Percentiles rank a stretch among this genome's conserved stretches.
These are phyloP conservation scores for Pseudocercospora vitis DNA, from an alignment of 2,329 filamentous ascomycete genomes.

Conservation along the genomic window DNA sequence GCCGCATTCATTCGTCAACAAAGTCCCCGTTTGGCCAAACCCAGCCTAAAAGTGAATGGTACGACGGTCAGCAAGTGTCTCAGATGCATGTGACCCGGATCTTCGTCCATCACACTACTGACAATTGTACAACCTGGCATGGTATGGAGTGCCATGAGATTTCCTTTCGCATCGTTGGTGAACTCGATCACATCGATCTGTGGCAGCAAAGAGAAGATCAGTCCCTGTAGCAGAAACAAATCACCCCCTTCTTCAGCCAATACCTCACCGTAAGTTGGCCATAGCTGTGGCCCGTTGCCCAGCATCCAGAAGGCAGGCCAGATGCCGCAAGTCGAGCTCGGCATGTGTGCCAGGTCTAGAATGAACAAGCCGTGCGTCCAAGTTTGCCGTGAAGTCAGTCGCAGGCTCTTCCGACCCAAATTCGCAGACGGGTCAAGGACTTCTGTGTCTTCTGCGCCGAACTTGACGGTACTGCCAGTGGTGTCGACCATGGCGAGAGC, in stretches of 20 bases:
- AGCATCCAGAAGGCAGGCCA: conserved; percentile 68
- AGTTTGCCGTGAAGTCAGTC: conserved; percentile 64
- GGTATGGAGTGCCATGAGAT: conserved; percentile 41
- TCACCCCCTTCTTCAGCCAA: too few species aligned
- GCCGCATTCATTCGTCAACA: conserved; percentile 60
- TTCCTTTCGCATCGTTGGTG: conserved; percentile 36
- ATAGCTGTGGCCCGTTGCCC: conserved; percentile 49
- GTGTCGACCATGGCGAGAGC: conserved; percentile 30
- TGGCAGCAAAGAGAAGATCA: too few species aligned
- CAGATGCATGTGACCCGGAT: too few species aligned
- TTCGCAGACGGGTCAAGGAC: conserved; percentile 38
- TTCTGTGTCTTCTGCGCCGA: conserved; percentile 28
- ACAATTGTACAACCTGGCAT: conserved; percentile 35
- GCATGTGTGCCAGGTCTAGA: conserved; percentile 74
- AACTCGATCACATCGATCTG: conserved; percentile 45
- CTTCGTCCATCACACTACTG: too few species aligned
- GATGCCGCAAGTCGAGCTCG: conserved; percentile 59
- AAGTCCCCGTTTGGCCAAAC: conserved; percentile 44
- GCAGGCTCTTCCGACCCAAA: conserved; percentile 66
- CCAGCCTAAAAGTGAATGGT: too few species aligned
- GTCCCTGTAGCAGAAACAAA: too few species aligned
- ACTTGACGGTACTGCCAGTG: conserved; percentile 24
- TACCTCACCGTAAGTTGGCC: conserved; percentile 41
- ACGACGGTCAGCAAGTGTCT: too few species aligned
- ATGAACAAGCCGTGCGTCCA: conserved; percentile 70